Conservation (phyloP, 768 basidiomycete genomes). For the Kwoniella bestiolae region DNA sequence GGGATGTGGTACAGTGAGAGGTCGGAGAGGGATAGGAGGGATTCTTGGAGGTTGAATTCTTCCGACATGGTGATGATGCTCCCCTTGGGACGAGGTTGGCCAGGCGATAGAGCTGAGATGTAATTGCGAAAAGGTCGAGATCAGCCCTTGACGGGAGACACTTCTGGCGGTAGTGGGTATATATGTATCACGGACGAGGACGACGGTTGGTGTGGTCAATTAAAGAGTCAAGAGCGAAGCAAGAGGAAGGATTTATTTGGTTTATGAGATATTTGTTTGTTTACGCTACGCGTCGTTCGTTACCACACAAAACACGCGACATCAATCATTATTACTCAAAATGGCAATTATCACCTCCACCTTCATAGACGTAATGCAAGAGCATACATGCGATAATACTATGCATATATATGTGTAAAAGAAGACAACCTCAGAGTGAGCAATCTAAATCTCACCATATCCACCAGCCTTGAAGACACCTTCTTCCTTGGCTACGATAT, state of each 20-base stretch:
- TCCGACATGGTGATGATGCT: conserved; percentile 35
- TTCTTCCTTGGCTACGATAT: conserved; percentile 62
- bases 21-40: conserved; percentile 70
- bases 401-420: not conserved
- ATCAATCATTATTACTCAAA: conserved; percentile 7
- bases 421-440: not conserved
- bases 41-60: conserved; percentile 77
- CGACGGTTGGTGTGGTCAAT: too few species aligned
- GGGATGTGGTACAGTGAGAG: conserved; percentile 68
- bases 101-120: not conserved
- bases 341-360: conserved; percentile 5
- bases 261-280: conserved; percentile 16
- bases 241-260: conserved; percentile 1
- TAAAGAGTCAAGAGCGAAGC: not conserved
- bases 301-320: conserved; percentile 2
- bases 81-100: not conserved
- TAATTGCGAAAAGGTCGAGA: not conserved
- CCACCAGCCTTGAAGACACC: conserved; percentile 58
- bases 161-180: not conserved
- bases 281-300: conserved; percentile 26
- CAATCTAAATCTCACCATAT: conserved; percentile 45
- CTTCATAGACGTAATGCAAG: not conserved
- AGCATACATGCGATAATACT: not conserved
- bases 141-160: not conserved
- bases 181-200: not conserved